Percentiles rank a stretch among this genome's conserved stretches.
Evolutionary conservation across 257 asterid species (phyloP).

Genomic region (Solanum rostratum): DNA sequence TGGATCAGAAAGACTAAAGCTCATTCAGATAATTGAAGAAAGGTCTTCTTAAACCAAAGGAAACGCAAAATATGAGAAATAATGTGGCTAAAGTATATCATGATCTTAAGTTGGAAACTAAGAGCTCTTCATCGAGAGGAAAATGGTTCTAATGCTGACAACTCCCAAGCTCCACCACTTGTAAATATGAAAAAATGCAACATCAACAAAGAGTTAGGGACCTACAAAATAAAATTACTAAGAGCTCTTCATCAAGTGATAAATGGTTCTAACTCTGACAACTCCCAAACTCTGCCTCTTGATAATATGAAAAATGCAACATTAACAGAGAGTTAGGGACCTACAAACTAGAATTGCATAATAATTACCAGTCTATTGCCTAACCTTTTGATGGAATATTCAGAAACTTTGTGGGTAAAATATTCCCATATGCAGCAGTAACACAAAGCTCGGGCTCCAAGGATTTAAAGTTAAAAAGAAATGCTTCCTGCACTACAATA

Average conservation of each 20-base stretch:
- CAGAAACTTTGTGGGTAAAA: conserved; percentile 74
- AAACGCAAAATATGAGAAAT: too few species aligned
- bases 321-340: neutral
- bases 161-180: too few species aligned
- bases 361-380: conserved; percentile 15
- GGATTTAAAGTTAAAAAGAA: conserved; percentile 45
- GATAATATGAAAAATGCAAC: neutral
- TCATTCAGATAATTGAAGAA: neutral
- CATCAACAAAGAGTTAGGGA: too few species aligned
- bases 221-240: too few species aligned
- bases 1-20: conserved; percentile 9
- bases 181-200: too few species aligned
- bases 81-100: too few species aligned
- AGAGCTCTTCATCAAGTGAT: neutral
- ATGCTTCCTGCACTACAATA: conserved; percentile 48
- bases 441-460: conserved; percentile 91
- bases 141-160: too few species aligned
- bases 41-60: too few species aligned
- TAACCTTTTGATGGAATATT: conserved; percentile 80
- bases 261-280: neutral
- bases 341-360: neutral
- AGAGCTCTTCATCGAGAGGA: too few species aligned
- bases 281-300: neutral
- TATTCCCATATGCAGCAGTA: conserved; percentile 97
- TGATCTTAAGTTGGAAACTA: too few species aligned